Evolutionary conservation across 129 eudicot genomes (phyloP).

Genomic region (Gnaphalium uliginosum): DNA sequence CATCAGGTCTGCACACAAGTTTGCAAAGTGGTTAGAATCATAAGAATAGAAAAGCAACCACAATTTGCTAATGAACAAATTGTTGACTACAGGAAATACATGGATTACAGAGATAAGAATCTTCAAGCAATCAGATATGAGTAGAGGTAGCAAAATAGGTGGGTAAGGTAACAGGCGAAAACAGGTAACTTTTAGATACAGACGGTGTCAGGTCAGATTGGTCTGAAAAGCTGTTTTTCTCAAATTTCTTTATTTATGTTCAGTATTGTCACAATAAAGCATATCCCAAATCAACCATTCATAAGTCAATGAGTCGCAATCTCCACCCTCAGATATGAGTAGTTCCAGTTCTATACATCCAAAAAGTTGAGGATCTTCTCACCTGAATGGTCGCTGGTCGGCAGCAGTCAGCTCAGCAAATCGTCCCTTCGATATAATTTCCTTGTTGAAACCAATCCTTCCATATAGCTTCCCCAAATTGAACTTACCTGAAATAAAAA

Average conservation of each 20-base stretch:
- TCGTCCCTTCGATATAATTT: slow-evolving; percentile 83
- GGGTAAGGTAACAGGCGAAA: not conserved
- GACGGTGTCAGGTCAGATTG: not conserved
- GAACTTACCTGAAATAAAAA: slow-evolving; percentile 64
- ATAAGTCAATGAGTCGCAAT: not conserved
- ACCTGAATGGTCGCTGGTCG: slow-evolving; percentile 90
- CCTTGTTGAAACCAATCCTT: slow-evolving; percentile 90
- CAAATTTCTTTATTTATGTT: not conserved
- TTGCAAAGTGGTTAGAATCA: slow-evolving; percentile 1
- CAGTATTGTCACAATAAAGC: not conserved
- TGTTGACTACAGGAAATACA: not conserved
- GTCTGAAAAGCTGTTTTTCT: not conserved
- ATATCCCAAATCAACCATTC: not conserved
- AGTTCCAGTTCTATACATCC: not conserved
- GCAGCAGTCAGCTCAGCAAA: slow-evolving; percentile 91
- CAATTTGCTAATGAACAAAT: not conserved
- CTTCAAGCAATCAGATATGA: slow-evolving; percentile 6
- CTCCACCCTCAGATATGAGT: not conserved
- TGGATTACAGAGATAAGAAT: not conserved
- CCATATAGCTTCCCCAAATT: slow-evolving; percentile 80
- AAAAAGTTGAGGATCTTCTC: slow-evolving; percentile 17
- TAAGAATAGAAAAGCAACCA: slow-evolving; percentile 5
- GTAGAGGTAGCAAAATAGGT: not conserved
- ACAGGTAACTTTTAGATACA: not conserved
- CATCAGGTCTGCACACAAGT: slow-evolving; percentile 69